Evolutionary conservation across 164 flowering plant species (phyloP).

Genomic region (Warburgia ugandensis): DNA sequence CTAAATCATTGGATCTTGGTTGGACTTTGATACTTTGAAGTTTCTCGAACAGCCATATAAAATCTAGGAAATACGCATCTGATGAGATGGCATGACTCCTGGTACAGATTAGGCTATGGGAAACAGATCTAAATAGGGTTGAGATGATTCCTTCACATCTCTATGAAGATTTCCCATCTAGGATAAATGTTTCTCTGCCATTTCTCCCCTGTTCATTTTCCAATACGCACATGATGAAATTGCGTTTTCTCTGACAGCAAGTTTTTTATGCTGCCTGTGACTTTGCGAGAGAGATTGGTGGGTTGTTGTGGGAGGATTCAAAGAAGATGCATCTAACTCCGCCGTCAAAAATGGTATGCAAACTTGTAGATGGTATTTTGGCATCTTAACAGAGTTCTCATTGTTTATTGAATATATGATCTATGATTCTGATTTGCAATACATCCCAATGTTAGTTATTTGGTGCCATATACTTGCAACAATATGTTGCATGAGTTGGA

Average conservation of each 20-base stretch:
- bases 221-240: neutral
- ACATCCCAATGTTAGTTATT: no score
- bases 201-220: neutral
- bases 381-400: no score
- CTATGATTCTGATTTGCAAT: no score
- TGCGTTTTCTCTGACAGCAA: constrained; percentile 31
- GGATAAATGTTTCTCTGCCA: constrained; percentile 24
- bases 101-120: constrained; percentile 83
- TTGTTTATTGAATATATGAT: no score
- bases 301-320: constrained; percentile 67
- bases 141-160: constrained; percentile 54
- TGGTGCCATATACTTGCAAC: no score
- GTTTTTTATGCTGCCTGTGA: constrained; percentile 76
- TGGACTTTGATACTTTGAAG: neutral
- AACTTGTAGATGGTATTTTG: no score
- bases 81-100: constrained; percentile 4
- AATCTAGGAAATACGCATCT: no score
- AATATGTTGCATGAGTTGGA: no score
- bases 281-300: constrained; percentile 62
- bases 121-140: constrained; percentile 67
- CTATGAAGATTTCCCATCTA: constrained; percentile 74
- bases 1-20: neutral
- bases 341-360: constrained; percentile 44
- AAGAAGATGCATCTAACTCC: constrained; percentile 62
- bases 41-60: no score